phyloP scores from a whole-genome alignment of 805 yeast genomes.

The Ogataea paraovalis region DNA sequence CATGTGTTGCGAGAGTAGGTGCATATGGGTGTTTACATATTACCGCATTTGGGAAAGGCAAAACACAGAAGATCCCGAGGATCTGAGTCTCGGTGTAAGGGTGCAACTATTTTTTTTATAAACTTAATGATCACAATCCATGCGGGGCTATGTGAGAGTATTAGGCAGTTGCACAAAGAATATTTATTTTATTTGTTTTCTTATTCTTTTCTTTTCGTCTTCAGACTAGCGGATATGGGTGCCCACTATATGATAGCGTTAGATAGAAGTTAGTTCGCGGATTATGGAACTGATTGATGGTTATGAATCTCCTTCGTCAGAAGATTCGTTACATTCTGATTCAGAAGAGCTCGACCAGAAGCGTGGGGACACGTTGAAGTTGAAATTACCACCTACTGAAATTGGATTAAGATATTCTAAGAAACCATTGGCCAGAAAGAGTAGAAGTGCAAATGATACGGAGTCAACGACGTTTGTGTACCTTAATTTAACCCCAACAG shows the following conservation, averaged over 20 bases:
- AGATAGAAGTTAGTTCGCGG: no score
- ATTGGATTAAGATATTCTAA: constrained; percentile 9
- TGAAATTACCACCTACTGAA: constrained; percentile 8
- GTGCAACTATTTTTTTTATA: no score
- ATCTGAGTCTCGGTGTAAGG: no score
- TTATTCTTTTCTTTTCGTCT: not conserved
- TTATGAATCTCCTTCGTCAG: not conserved
- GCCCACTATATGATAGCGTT: no score
- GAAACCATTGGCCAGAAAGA: constrained; percentile 4
- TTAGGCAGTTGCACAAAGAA: no score
- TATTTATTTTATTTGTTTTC: no score
- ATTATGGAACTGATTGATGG: not conserved
- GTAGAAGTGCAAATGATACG: not conserved
- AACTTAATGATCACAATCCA: no score
- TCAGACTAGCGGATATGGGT: no score
- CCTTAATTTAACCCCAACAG: constrained; percentile 2
- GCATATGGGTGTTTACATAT: not conserved
- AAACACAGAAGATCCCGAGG: no score
- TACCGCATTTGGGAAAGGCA: not conserved
- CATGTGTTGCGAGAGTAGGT: not conserved
- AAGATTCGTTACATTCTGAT: no score
- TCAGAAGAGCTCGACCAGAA: no score
- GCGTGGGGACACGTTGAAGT: not conserved
- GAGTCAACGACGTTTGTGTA: constrained; percentile 9
- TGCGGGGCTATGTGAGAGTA: no score